Evolutionary conservation across 768 basidiomycete genomes (phyloP).

Genomic region (Mycena indigotica): DNA sequence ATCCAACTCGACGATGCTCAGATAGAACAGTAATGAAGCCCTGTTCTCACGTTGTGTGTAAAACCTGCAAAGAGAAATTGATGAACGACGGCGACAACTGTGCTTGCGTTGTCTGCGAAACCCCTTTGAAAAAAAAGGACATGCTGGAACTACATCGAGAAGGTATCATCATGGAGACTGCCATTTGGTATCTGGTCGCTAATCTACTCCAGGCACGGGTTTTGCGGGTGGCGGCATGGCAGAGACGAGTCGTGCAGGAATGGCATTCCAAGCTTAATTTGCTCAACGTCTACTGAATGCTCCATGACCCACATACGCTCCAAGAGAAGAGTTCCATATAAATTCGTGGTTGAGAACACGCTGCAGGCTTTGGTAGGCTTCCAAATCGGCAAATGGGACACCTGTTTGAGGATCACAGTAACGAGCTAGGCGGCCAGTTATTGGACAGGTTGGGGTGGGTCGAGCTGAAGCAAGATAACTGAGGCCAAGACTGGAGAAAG

Average conservation of each 20-base stretch:
- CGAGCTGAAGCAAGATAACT: conserved; percentile 51
- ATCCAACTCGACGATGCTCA: neutral
- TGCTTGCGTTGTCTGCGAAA: conserved; percentile 86
- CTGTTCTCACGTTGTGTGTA: conserved; percentile 91
- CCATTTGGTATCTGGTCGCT: conserved; percentile 1
- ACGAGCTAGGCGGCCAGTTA: conserved; percentile 76
- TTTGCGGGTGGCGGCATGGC: conserved; percentile 94
- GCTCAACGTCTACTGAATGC: too few species aligned
- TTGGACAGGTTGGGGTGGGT: conserved; percentile 64
- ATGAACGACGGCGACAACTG: conserved; percentile 57
- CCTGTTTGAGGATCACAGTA: conserved; percentile 82
- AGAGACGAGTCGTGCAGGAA: conserved; percentile 74
- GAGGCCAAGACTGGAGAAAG: neutral
- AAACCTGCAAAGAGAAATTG: conserved; percentile 87
- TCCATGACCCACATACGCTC: conserved; percentile 42
- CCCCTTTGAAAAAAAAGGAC: conserved; percentile 62
- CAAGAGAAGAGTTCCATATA: conserved; percentile 58
- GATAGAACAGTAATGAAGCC: conserved; percentile 66
- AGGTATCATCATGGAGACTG: conserved; percentile 53
- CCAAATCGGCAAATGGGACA: conserved; percentile 74
- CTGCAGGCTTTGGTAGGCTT: conserved; percentile 67
- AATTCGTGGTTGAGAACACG: conserved; percentile 66
- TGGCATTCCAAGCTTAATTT: conserved; percentile 72
- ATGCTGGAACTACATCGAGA: conserved; percentile 86
- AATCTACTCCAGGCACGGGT: conserved; percentile 68